Percentiles rank a stretch among this genome's conserved stretches.
These are phyloP conservation scores for Apophysomyces sp. DNA, from an alignment of 371 early-diverging fungal genomes.

Conservation along the genomic window DNA sequence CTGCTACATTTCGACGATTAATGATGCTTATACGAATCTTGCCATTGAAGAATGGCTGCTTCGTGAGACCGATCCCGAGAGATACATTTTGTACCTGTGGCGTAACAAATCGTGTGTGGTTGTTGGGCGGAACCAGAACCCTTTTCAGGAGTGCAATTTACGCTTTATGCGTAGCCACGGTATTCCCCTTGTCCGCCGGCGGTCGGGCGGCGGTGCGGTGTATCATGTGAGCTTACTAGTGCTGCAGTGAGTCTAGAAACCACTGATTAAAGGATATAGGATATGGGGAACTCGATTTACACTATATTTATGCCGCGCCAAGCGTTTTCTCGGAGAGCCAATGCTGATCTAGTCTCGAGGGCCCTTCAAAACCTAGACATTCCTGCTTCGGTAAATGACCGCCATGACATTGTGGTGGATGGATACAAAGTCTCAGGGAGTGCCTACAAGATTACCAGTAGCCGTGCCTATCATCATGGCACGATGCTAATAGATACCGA, in stretches of 20 bases:
- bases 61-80: conserved; percentile 62
- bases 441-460: conserved; percentile 87
- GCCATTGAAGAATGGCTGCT: conserved; percentile 93
- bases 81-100: conserved; percentile 80
- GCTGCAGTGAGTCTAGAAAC: neutral
- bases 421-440: conserved; percentile 88
- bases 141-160: conserved; percentile 92
- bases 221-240: conserved; percentile 74
- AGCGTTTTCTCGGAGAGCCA: conserved; percentile 72
- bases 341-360: conserved; percentile 78
- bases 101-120: conserved; percentile 89
- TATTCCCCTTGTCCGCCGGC: conserved; percentile 84
- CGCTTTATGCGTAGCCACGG: conserved; percentile 57
- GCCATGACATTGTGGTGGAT: conserved; percentile 88
- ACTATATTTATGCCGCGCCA: conserved; percentile 90
- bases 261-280: conserved; percentile 43
- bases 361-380: conserved; percentile 81
- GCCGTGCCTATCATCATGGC: conserved; percentile 94
- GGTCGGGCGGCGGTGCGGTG: conserved; percentile 96
- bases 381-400: conserved; percentile 82
- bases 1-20: conserved; percentile 63
- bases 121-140: conserved; percentile 96
- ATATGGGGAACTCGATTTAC: conserved; percentile 95
- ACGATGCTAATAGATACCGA: conserved; percentile 96
- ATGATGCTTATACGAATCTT: conserved; percentile 85